Evolutionary conservation across 2,329 filamentous ascomycete species (phyloP).

Genomic region (Xylariaceae sp.): DNA sequence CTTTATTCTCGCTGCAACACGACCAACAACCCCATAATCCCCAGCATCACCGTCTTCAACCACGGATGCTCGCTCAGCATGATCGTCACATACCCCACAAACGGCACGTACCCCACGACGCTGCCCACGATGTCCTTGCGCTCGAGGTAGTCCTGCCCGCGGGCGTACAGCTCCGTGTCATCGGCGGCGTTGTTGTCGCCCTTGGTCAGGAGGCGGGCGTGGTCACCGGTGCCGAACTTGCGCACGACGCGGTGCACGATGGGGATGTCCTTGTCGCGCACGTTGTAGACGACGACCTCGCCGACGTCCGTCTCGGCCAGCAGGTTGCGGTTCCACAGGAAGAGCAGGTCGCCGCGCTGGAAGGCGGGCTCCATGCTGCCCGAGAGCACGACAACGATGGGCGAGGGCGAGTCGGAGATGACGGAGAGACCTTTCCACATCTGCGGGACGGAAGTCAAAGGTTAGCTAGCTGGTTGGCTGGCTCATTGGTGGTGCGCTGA

Average conservation of each 20-base stretch:
- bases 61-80: constrained; percentile 92
- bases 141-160: constrained; percentile 80
- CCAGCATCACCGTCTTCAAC: constrained; percentile 93
- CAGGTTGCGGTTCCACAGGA: constrained; percentile 71
- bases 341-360: constrained; percentile 70
- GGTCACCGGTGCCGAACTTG: constrained; percentile 58
- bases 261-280: constrained; percentile 90
- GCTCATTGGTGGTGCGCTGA: background rate
- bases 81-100: constrained; percentile 96
- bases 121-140: constrained; percentile 90
- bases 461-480: background rate
- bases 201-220: constrained; percentile 82
- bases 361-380: constrained; percentile 84
- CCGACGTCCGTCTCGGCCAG: constrained; percentile 51
- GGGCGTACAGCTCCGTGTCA: constrained; percentile 84
- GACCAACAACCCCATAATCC: constrained; percentile 90
- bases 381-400: constrained; percentile 79
- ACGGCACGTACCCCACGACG: constrained; percentile 86
- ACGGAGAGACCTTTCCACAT: constrained; percentile 89
- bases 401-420: constrained; percentile 67
- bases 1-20: constrained; percentile 80
- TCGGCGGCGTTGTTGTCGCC: constrained; percentile 95
- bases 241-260: constrained; percentile 93
- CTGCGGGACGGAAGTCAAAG: constrained; percentile 29
- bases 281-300: constrained; percentile 67